A percentile compares a stretch with the other conserved stretches of the same genome.
Conservation (phyloP, 2,329 filamentous ascomycete genomes). For the Talaromyces atroroseus region DNA sequence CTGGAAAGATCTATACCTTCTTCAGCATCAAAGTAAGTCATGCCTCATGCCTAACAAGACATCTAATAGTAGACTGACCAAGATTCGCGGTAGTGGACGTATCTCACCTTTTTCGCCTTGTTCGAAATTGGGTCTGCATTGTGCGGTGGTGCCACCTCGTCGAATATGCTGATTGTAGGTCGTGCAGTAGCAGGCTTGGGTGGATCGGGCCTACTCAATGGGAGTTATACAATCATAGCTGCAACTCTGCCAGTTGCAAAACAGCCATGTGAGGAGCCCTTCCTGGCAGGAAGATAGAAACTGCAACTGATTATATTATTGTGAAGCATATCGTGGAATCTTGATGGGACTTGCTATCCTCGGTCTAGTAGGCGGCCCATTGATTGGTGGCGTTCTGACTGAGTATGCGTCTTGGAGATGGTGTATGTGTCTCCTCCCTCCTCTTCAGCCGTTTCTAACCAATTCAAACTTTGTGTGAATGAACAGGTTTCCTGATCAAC, state of each 20-base stretch:
- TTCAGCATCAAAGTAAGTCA: background rate
- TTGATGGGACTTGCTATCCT: background rate
- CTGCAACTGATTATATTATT: background rate
- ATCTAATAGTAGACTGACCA: background rate
- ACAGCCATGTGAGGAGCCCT: background rate
- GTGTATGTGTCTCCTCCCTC: background rate
- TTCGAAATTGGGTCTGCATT: background rate
- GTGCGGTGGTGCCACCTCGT: background rate
- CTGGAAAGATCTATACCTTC: background rate
- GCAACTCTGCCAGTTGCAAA: background rate
- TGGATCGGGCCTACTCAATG: background rate
- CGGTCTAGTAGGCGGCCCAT: background rate
- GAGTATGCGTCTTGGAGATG: background rate
- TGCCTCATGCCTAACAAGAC: background rate
- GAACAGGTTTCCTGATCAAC: background rate
- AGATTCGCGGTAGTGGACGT: background rate
- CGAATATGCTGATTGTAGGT: background rate
- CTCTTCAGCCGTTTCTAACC: background rate
- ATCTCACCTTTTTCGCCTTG: background rate
- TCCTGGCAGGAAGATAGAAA: background rate
- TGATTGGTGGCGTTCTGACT: background rate
- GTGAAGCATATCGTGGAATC: background rate
- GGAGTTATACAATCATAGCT: background rate
- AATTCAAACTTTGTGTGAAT: background rate
- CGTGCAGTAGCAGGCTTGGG: background rate